Base-by-base conservation (phyloP, 208 protist genomes). In the Leishmania tarentolae region DNA sequence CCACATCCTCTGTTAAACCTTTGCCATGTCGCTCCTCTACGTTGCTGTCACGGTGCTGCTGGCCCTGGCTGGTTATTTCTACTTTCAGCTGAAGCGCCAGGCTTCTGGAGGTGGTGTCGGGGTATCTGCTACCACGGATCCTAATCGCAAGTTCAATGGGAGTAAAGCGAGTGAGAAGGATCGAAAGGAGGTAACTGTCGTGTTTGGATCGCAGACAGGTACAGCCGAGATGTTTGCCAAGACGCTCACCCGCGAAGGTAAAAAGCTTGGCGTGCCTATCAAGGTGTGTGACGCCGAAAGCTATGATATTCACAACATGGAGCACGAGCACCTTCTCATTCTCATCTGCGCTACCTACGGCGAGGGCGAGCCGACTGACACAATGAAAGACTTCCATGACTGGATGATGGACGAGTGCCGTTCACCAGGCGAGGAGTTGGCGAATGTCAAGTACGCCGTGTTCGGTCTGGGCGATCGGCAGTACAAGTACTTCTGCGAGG, bases 321-420 rank as follows among this genome's bases (percentile, higher is more conserved):
- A 94, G 82, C 72, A 88, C 46, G 93, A 96, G 79, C 80, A 65
- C 3, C 83, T 96, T 37, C 88, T 97, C 42, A 86, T 97, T 37
- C 85, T 96, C 74, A 78, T 96, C 19, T 98, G 94, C 68, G 88
- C 95, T 66, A 98, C 95, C 65, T 97, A 96, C 83, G 97, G 95
- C 69, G 96, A 98, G 75, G 96, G 96, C 17, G 95, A 98, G 82
- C 91, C 92, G 37, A 98, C 97, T 0, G 95, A 98, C 85, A 94
- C 94, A 46, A 97, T 95, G 91, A 92, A 96, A 76, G 82, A 81
- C 79, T 98, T 98, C 76, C 93, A 96, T 57, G 88, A 97, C 76
- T 97, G 89, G 85, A 80, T 98, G 44, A 87, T 96, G 86, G 90
- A 97, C 65, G 90, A 95, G 17, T 74, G 76, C 66, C 90, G 91